phyloP scores from a whole-genome alignment of 176 grass and related monocot genomes.

The Oryza australiensis region DNA sequence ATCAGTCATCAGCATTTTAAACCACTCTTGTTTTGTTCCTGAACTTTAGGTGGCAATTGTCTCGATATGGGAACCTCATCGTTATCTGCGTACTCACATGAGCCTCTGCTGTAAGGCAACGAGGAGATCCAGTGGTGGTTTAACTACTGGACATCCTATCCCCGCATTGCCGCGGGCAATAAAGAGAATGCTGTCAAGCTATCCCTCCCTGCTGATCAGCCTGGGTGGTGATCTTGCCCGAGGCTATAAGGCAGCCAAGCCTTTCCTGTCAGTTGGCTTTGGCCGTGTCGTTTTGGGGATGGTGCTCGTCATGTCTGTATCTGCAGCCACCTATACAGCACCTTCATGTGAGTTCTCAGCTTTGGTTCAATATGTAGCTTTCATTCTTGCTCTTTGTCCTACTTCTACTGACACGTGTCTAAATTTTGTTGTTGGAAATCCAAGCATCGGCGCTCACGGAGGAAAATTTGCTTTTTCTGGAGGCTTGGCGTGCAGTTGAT shows the following conservation, averaged over 20 bases:
- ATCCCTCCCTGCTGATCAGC: constrained; percentile 36
- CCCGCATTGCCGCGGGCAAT: constrained; percentile 24
- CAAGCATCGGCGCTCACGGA: constrained; percentile 78
- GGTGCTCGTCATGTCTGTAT: constrained; percentile 61
- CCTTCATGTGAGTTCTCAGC: constrained; percentile 51
- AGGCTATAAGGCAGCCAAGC: constrained; percentile 47
- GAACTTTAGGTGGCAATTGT: constrained; percentile 26
- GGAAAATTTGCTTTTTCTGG: constrained; percentile 93
- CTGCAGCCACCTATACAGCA: constrained; percentile 44
- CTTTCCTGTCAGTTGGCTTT: constrained; percentile 40
- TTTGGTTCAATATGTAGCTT: constrained; percentile 8
- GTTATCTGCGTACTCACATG: constrained; percentile 23
- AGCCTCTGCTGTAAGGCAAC: constrained; percentile 7
- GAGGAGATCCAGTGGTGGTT: constrained; percentile 27
- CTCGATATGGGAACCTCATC: constrained; percentile 25
- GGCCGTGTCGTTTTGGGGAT: constrained; percentile 44
- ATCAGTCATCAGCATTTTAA: background rate
- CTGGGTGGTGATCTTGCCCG: constrained; percentile 23
- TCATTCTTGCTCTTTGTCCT: background rate
- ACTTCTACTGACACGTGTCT: constrained; percentile 25
- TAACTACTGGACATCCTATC: background rate
- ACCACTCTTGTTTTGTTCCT: background rate
- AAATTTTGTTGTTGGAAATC: background rate
- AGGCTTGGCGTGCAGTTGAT: constrained; percentile 92
- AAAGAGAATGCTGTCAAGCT: constrained; percentile 37